Base-by-base conservation (phyloP, 192 early-diverging fungal species). In the Piromyces finnis region DNA sequence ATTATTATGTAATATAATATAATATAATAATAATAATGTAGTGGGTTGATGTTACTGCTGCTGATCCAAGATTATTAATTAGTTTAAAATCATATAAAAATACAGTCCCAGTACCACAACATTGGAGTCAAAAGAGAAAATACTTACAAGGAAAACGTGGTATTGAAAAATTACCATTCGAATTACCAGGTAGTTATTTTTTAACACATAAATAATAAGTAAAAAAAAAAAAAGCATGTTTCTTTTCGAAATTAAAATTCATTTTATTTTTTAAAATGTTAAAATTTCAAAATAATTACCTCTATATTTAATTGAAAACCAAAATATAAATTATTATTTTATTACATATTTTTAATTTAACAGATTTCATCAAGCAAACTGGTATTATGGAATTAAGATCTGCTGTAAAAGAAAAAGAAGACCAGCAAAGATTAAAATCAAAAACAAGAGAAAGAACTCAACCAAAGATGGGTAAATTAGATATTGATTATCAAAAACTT, bases 301-400 rank as follows among this genome's bases (percentile, higher is more conserved):
- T n/a, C n/a, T n/a, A n/a, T n/a, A n/a, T n/a, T n/a, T n/a, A n/a
- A n/a, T n/a, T n/a, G n/a, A n/a, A n/a, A n/a, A n/a, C n/a, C n/a
- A n/a, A n/a, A n/a, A n/a, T n/a, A n/a, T n/a, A n/a, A n/a, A n/a
- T n/a, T n/a, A n/a, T n/a, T n/a, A n/a, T n/a, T n/a, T n/a, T n/a
- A n/a, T n/a, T n/a, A n/a, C n/a, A n/a, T n/a, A n/a, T n/a, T n/a
- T n/a, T n/a, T n/a, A n/a, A n/a, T n/a, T n/a, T n/a, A n/a, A n/a
- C n/a, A 87, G 97, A 97, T 36, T 99, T 97, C 84, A 98, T 99
- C 84, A 94, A 95, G 85, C 94, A 92, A 12, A 99, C 97, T 3
- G 97, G 97, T 26, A 98, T 99, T 81, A 95, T 95, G 94, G 94
- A 98, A 84, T 92, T 99, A 87, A 90, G 97, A 35, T 91, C 94